phyloP scores from a whole-genome alignment of 257 asterid species.

The Solanum clarkiae region DNA sequence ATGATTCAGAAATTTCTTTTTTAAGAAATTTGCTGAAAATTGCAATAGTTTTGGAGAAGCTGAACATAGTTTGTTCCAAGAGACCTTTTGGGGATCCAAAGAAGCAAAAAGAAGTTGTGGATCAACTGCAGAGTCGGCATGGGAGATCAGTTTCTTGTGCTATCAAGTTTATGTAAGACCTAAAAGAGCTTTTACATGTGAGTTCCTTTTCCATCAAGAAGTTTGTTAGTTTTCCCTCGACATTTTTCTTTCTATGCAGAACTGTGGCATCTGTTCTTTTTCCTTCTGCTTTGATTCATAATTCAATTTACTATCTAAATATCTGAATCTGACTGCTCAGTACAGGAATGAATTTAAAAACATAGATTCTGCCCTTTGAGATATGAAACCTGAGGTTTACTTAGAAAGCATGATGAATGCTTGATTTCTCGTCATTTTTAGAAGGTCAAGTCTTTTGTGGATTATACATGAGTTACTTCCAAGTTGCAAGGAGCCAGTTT shows the following conservation, averaged over 20 bases:
- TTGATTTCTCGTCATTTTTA: background rate
- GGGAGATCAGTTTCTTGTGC: slow-evolving; percentile 25
- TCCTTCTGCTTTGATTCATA: background rate
- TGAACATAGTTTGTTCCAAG: slow-evolving; percentile 20
- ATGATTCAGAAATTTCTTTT: slow-evolving; percentile 22
- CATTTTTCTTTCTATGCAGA: background rate
- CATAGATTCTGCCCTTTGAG: background rate
- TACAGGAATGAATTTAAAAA: background rate
- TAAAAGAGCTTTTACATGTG: slow-evolving; percentile 1
- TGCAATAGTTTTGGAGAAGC: slow-evolving; percentile 24
- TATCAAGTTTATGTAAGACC: slow-evolving; percentile 14
- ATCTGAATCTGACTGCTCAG: background rate
- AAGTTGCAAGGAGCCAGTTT: background rate
- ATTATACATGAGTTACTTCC: background rate
- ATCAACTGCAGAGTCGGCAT: slow-evolving; percentile 16
- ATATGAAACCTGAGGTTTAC: background rate
- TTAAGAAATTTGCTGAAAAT: slow-evolving; percentile 20
- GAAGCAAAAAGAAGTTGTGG: slow-evolving; percentile 9
- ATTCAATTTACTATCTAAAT: background rate
- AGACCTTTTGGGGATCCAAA: slow-evolving; percentile 1
- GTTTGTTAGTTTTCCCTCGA: background rate
- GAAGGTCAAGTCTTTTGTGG: background rate
- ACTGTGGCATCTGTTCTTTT: background rate
- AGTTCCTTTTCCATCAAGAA: slow-evolving; percentile 1
- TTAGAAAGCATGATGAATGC: background rate